Evolutionary conservation across 805 yeast genomes (phyloP).

Genomic region (Hanseniaspora vineae): DNA sequence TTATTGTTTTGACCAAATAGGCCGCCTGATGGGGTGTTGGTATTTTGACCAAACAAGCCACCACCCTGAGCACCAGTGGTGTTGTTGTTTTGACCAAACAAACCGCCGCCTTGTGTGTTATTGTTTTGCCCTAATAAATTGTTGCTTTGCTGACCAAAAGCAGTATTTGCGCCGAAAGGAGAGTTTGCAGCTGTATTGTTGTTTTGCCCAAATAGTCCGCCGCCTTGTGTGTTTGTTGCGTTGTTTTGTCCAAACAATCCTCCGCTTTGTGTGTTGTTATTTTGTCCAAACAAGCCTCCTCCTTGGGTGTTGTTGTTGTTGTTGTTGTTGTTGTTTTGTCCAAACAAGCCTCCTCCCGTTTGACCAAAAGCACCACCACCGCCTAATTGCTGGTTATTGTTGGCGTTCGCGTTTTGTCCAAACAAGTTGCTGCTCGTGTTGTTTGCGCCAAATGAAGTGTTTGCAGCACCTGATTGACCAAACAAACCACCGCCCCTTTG

Average conservation of each 20-base stretch:
- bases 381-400: constrained; percentile 15
- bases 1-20: constrained; percentile 24
- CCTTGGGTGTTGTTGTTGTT: constrained; percentile 7
- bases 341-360: constrained; percentile 8
- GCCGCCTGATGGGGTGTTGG: constrained; percentile 21
- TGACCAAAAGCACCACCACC: constrained; percentile 25
- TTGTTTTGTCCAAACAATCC: constrained; percentile 32
- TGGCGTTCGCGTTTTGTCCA: constrained; percentile 24
- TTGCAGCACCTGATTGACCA: constrained; percentile 12
- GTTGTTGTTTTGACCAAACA: constrained; percentile 19
- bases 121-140: constrained; percentile 8
- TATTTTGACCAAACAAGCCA: constrained; percentile 29
- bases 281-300: constrained; percentile 23
- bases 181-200: constrained; percentile 10
- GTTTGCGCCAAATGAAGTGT: constrained; percentile 23
- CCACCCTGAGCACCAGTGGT: constrained; percentile 13
- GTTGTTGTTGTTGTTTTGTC: constrained; percentile 6
- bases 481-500: constrained; percentile 22
- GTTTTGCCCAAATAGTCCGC: constrained; percentile 14
- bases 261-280: constrained; percentile 11
- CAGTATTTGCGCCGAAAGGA: constrained; percentile 25
- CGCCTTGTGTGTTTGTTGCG: constrained; percentile 5
- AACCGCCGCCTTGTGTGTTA: constrained; percentile 20
- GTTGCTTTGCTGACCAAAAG: constrained; percentile 28
- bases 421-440: constrained; percentile 23